Conservation (phyloP, 768 basidiomycete genomes). For the Galerina marginata region DNA sequence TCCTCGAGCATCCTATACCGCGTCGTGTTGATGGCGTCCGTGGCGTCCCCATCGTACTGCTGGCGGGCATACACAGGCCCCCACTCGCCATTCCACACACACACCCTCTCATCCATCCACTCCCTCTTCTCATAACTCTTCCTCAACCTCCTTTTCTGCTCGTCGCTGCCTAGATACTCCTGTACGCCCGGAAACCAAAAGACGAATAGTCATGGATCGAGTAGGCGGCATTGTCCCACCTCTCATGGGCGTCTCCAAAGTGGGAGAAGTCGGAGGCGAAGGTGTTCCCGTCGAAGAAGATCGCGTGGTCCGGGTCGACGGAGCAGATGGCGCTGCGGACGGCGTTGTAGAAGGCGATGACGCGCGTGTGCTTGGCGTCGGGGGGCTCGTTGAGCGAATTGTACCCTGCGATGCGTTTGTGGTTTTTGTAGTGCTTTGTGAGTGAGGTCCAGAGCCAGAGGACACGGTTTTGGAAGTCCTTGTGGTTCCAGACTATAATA, state of each 20-base stretch:
- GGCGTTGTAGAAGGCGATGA: conserved; percentile 71
- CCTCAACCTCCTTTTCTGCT: conserved; percentile 54
- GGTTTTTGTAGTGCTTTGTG: conserved; percentile 77
- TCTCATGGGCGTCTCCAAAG: conserved; percentile 65
- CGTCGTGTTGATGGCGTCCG: conserved; percentile 67
- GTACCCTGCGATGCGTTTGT: conserved; percentile 86
- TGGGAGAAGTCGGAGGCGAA: conserved; percentile 81
- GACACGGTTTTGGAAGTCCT: conserved; percentile 45
- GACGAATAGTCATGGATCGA: conserved; percentile 79
- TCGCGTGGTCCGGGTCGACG: conserved; percentile 69
- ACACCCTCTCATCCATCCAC: conserved; percentile 76
- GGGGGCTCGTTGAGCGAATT: conserved; percentile 87
- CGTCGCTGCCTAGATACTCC: conserved; percentile 55
- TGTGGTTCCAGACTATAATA: conserved; percentile 18
- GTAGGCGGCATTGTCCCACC: conserved; percentile 76
- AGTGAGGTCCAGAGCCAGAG: conserved; percentile 45
- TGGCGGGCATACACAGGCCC: conserved; percentile 80
- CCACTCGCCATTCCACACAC: conserved; percentile 85
- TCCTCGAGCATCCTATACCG: conserved; percentile 73
- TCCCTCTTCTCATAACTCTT: conserved; percentile 73
- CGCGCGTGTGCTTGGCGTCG: conserved; percentile 66
- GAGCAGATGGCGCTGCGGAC: conserved; percentile 73
- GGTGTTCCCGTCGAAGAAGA: conserved; percentile 87
- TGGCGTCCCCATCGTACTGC: conserved; percentile 61
- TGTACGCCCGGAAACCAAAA: conserved; percentile 69